Percentiles rank a stretch among this genome's conserved stretches.
These are phyloP conservation scores for Globisporangium cystogenes DNA, from an alignment of 352 stramenopile genomes.

Conservation along the genomic window DNA sequence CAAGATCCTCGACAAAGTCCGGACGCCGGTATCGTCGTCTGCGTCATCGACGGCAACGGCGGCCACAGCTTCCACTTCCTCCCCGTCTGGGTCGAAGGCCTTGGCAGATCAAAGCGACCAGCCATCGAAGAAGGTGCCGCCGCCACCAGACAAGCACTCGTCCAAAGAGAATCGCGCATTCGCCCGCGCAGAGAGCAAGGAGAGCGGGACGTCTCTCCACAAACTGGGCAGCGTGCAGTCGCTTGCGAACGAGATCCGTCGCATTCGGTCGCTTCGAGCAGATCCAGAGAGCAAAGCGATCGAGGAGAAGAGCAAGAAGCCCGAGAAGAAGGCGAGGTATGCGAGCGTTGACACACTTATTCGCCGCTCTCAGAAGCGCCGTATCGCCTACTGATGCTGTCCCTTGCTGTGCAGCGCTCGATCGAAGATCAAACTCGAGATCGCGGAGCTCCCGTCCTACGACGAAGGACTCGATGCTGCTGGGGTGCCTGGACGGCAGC, in stretches of 20 bases:
- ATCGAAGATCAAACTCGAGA: conserved; percentile 75
- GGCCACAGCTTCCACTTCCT: background rate
- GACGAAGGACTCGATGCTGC: conserved; percentile 15
- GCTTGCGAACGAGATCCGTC: conserved; percentile 72
- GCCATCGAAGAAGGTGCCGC: conserved; percentile 40
- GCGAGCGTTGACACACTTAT: background rate
- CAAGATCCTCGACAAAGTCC: conserved; percentile 42
- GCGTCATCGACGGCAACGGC: background rate
- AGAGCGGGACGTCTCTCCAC: conserved; percentile 34
- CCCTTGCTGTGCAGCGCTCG: conserved; percentile 16
- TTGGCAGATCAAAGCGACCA: conserved; percentile 5
- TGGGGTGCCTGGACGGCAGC: conserved; percentile 23
- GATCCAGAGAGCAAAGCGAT: conserved; percentile 20
- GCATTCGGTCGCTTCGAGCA: conserved; percentile 53
- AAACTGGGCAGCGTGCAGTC: conserved; percentile 76
- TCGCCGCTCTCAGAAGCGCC: background rate
- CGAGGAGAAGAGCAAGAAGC: conserved; percentile 32
- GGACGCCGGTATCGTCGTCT: conserved; percentile 8
- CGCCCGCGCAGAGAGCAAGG: conserved; percentile 37
- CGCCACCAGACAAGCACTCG: conserved; percentile 32
- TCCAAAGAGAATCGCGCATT: conserved; percentile 9
- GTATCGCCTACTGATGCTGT: background rate
- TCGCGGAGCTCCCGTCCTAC: conserved; percentile 35
- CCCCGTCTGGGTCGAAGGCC: conserved; percentile 1
- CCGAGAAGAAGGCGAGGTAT: conserved; percentile 50